These are phyloP conservation scores for Atalantia buxifolia DNA, from an alignment of 345 rosid species.

Conservation along the genomic window DNA sequence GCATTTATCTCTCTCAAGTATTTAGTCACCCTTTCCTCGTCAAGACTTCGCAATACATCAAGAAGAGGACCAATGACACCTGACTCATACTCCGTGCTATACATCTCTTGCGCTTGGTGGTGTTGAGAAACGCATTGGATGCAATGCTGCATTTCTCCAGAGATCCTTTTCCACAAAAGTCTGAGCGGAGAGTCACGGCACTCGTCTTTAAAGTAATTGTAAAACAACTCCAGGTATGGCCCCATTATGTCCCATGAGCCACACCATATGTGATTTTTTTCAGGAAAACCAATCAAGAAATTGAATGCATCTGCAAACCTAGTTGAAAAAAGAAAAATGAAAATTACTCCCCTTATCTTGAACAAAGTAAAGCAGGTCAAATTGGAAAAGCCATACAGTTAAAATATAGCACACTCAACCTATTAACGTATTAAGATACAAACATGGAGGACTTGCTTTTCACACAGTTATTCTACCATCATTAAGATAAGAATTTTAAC, in stretches of 20 bases:
- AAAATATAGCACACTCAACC: background rate
- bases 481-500: background rate
- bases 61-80: constrained; percentile 81
- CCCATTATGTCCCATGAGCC: constrained; percentile 79
- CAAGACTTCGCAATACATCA: constrained; percentile 60
- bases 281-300: constrained; percentile 57
- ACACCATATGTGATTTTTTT: constrained; percentile 85
- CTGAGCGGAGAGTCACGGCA: constrained; percentile 73
- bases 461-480: background rate
- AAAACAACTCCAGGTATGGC: constrained; percentile 86
- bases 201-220: constrained; percentile 74
- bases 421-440: background rate
- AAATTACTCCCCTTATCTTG: background rate
- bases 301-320: constrained; percentile 89
- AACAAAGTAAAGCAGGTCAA: background rate
- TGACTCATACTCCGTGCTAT: constrained; percentile 62
- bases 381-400: background rate
- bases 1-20: constrained; percentile 66
- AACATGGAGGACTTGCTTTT: background rate
- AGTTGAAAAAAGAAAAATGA: background rate
- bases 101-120: constrained; percentile 85
- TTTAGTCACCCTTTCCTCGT: constrained; percentile 75
- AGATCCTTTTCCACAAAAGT: constrained; percentile 74
- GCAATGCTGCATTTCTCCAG: constrained; percentile 69
- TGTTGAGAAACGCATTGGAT: constrained; percentile 88